Percentiles rank a stretch among this genome's conserved stretches.
Evolutionary conservation across 495 filamentous ascomycete species (phyloP).

Genomic region (Penicillium cataractarum): DNA sequence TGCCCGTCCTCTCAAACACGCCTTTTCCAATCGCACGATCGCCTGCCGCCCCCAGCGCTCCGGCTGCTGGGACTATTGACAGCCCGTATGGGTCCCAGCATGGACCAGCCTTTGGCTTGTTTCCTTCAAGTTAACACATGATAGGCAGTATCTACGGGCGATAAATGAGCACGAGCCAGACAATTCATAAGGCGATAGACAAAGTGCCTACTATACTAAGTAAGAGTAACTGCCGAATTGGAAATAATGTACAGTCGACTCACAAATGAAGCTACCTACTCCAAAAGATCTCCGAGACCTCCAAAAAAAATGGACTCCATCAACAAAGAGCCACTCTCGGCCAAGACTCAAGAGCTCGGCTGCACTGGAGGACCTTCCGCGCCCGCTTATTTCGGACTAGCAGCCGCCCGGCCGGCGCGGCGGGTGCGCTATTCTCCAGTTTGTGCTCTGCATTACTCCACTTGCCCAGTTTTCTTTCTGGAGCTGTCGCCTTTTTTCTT

Average conservation of each 20-base stretch:
- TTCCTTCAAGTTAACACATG: not conserved
- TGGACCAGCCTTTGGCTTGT: not conserved
- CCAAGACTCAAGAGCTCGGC: not conserved
- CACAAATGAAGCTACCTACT: not conserved
- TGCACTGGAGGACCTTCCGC: constrained; percentile 27
- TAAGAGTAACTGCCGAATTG: not conserved
- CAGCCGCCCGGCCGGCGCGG: constrained; percentile 27
- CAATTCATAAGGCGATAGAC: not conserved
- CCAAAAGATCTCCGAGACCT: not conserved
- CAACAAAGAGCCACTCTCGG: not conserved
- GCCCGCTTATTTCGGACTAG: constrained; percentile 22
- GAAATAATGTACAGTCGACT: no score
- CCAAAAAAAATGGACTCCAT: not conserved
- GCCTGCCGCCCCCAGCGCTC: constrained; percentile 7
- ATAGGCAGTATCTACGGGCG: not conserved
- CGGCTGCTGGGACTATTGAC: constrained; percentile 5
- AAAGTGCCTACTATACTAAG: not conserved
- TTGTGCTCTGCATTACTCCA: constrained; percentile 14
- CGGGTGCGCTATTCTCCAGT: constrained; percentile 30
- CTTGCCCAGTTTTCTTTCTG: constrained; percentile 2
- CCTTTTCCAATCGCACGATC: constrained; percentile 16
- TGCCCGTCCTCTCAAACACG: not conserved
- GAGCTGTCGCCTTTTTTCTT: constrained; percentile 5
- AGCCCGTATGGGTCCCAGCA: constrained; percentile 6
- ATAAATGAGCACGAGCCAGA: not conserved